phyloP scores from a whole-genome alignment of 495 filamentous ascomycete genomes.

The Elaphomyces granulatus region DNA sequence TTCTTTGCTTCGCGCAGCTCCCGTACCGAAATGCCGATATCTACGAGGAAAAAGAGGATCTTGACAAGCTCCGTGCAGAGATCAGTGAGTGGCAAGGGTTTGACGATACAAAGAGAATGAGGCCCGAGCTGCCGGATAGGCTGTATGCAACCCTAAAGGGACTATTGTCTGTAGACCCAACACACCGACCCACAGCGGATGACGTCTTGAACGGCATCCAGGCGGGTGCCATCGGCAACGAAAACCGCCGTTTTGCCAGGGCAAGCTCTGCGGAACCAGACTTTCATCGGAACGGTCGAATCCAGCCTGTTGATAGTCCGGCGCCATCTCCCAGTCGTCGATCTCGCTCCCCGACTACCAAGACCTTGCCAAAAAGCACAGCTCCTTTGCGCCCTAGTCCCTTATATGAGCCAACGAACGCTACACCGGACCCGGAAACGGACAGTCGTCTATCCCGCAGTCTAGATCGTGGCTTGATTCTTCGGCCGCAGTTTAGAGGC shows the following conservation, averaged over 20 bases:
- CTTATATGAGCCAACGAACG: constrained; percentile 17
- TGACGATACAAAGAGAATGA: constrained; percentile 52
- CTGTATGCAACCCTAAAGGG: constrained; percentile 73
- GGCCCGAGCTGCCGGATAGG: constrained; percentile 72
- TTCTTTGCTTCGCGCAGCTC: constrained; percentile 84
- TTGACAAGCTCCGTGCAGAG: constrained; percentile 76
- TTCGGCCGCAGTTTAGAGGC: constrained; percentile 21
- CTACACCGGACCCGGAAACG: constrained; percentile 9
- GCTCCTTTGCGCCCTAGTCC: constrained; percentile 19
- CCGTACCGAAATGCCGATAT: constrained; percentile 75
- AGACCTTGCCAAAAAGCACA: constrained; percentile 13
- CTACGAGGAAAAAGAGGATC: constrained; percentile 78
- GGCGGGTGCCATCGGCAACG: constrained; percentile 47
- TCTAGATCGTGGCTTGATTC: constrained; percentile 25
- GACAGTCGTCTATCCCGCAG: constrained; percentile 8
- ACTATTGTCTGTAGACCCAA: constrained; percentile 64
- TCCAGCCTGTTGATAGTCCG: constrained; percentile 41
- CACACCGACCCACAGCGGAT: constrained; percentile 65
- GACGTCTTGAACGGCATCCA: constrained; percentile 77
- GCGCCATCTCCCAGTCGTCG: constrained; percentile 13
- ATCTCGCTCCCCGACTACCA: constrained; percentile 20
- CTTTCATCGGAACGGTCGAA: constrained; percentile 40
- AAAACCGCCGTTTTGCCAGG: constrained; percentile 34
- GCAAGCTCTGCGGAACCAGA: constrained; percentile 33
- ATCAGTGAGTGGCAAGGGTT: constrained; percentile 82